A percentile compares a stretch with the other conserved stretches of the same genome.
phyloP scores from a whole-genome alignment of 1,284 basidiomycete species.

The Naganishia liquefaciens region DNA sequence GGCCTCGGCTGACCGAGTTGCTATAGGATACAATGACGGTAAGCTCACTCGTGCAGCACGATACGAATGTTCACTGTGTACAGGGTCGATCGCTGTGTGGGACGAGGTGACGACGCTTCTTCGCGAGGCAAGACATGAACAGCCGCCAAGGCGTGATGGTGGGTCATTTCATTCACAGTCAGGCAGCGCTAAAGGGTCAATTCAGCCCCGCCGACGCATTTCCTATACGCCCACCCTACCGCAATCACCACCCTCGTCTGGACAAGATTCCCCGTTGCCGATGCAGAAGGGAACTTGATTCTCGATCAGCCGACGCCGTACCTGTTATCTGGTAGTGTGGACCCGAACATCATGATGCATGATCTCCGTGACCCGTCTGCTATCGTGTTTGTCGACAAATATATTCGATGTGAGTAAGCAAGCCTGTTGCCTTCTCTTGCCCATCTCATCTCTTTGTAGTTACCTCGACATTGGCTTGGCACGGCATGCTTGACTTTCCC shows the following conservation, averaged over 20 bases:
- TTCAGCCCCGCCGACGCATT: slow-evolving; percentile 64
- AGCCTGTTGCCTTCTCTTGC: not conserved
- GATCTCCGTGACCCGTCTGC: slow-evolving; percentile 70
- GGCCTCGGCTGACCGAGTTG: slow-evolving; percentile 77
- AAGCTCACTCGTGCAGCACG: slow-evolving; percentile 28
- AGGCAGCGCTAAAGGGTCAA: slow-evolving; percentile 42
- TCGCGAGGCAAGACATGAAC: slow-evolving; percentile 14
- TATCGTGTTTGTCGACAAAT: slow-evolving; percentile 67
- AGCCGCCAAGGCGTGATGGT: slow-evolving; percentile 4
- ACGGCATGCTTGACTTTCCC: slow-evolving; percentile 41
- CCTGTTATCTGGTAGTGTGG: slow-evolving; percentile 72
- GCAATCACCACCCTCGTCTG: slow-evolving; percentile 71
- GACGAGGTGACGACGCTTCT: slow-evolving; percentile 61
- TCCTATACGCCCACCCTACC: slow-evolving; percentile 71
- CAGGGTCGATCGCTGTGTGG: slow-evolving; percentile 74
- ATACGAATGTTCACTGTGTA: slow-evolving; percentile 3
- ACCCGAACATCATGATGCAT: slow-evolving; percentile 70
- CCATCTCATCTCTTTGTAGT: slow-evolving; percentile 35
- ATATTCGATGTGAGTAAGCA: slow-evolving; percentile 56
- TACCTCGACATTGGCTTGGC: slow-evolving; percentile 42
- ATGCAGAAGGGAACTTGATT: slow-evolving; percentile 57
- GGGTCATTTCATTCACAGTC: not conserved
- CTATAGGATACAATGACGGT: slow-evolving; percentile 81
- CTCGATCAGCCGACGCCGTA: slow-evolving; percentile 65
- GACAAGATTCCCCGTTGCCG: slow-evolving; percentile 65